Evolutionary conservation across 2,329 filamentous ascomycete genomes (phyloP).

Genomic region (Nemania abortiva): DNA sequence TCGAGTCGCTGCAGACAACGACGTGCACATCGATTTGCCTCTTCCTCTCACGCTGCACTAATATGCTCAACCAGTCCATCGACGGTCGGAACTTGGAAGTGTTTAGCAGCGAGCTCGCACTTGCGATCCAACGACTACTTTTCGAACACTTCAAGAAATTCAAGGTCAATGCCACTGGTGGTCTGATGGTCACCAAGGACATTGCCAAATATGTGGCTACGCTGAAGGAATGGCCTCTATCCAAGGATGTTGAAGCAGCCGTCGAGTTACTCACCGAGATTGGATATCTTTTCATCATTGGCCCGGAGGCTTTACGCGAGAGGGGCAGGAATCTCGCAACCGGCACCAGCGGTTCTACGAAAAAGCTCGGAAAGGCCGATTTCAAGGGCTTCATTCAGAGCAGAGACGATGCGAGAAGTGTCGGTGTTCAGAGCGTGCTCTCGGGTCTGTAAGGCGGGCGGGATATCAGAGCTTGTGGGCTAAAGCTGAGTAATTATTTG

Average conservation of each 20-base stretch:
- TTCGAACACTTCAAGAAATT: slow-evolving; percentile 97
- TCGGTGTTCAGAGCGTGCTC: slow-evolving; percentile 86
- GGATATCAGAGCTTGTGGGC: neutral
- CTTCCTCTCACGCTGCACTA: slow-evolving; percentile 79
- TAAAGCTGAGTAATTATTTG: neutral
- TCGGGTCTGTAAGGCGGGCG: slow-evolving; percentile 65
- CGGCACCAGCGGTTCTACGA: slow-evolving; percentile 54
- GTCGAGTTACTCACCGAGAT: slow-evolving; percentile 93
- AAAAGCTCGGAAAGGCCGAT: slow-evolving; percentile 73
- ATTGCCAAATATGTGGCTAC: slow-evolving; percentile 93
- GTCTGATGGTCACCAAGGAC: slow-evolving; percentile 95
- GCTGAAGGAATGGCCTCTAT: slow-evolving; percentile 83
- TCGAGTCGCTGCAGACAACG: slow-evolving; percentile 85
- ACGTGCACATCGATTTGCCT: slow-evolving; percentile 85
- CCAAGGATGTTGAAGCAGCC: slow-evolving; percentile 73
- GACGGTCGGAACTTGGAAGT: slow-evolving; percentile 86
- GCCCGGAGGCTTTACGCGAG: slow-evolving; percentile 80
- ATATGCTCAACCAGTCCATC: slow-evolving; percentile 74
- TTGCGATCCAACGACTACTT: slow-evolving; percentile 80
- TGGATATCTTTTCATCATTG: slow-evolving; percentile 94
- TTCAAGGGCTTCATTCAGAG: slow-evolving; percentile 87
- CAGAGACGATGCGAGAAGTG: slow-evolving; percentile 84
- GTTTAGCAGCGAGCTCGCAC: slow-evolving; percentile 85
- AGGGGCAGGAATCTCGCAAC: slow-evolving; percentile 71
- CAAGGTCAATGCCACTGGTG: slow-evolving; percentile 90